Percentiles rank a stretch among this genome's conserved stretches.
phyloP scores from a whole-genome alignment of 78 protist species.

The Acrasis kona region DNA sequence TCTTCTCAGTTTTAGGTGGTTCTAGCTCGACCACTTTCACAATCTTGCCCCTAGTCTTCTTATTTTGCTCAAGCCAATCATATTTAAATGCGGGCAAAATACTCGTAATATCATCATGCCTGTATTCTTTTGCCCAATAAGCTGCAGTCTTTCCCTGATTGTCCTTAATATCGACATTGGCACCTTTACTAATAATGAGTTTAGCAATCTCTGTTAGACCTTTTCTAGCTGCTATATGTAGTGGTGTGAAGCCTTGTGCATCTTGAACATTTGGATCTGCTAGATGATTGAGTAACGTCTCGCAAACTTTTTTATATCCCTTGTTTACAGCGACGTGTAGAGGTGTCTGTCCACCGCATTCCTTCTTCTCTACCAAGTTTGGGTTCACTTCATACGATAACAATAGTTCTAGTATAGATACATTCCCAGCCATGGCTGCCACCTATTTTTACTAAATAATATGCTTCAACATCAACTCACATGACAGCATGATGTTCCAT shows the following conservation, averaged over 20 bases:
- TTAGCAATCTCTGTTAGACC: background rate
- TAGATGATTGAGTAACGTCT: background rate
- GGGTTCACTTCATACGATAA: background rate
- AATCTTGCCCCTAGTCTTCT: too few species aligned
- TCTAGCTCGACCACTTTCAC: too few species aligned
- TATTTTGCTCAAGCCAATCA: too few species aligned
- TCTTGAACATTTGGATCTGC: background rate
- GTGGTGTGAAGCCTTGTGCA: background rate
- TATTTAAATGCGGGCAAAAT: too few species aligned
- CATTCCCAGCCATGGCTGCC: slow-evolving; percentile 8
- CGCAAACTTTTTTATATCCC: background rate
- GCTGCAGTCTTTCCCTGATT: background rate
- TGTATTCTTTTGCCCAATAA: background rate
- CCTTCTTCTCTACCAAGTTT: slow-evolving; percentile 1
- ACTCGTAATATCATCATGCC: too few species aligned
- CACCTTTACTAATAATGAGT: slow-evolving; percentile 11
- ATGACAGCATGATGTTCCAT: background rate
- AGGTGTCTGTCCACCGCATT: background rate
- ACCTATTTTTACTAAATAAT: too few species aligned
- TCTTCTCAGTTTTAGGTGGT: too few species aligned
- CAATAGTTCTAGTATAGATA: background rate
- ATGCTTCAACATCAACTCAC: too few species aligned
- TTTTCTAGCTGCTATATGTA: background rate
- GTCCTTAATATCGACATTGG: background rate
- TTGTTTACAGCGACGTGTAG: slow-evolving; percentile 5